phyloP scores from a whole-genome alignment of 2,329 filamentous ascomycete species.

The Chalaropsis ovoidea region DNA sequence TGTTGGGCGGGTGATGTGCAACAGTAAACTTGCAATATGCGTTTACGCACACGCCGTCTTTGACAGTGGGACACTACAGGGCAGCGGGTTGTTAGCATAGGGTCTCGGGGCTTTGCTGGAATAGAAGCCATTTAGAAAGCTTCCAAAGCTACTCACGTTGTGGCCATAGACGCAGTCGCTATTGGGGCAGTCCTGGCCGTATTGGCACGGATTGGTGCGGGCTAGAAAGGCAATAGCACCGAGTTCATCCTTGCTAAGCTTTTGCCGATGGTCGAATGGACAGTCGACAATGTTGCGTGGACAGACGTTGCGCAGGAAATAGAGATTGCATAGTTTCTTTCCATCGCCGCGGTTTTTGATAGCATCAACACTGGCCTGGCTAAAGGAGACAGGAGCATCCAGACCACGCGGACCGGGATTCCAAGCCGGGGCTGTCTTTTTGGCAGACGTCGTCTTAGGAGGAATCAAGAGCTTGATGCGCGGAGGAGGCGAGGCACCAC shows the following conservation, averaged over 20 bases:
- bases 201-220: constrained; percentile 48
- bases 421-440: constrained; percentile 15
- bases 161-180: constrained; percentile 54
- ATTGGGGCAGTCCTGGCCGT: constrained; percentile 48
- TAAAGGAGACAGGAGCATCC: constrained; percentile 13
- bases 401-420: constrained; percentile 14
- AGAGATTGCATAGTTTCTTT: constrained; percentile 53
- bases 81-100: constrained; percentile 19
- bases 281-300: constrained; percentile 43
- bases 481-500: constrained; percentile 17
- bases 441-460: not conserved
- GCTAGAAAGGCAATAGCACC: constrained; percentile 47
- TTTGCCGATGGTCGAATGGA: constrained; percentile 48
- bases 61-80: constrained; percentile 44
- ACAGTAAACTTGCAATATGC: constrained; percentile 16
- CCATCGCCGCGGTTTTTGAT: constrained; percentile 47
- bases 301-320: constrained; percentile 50
- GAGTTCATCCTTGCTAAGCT: constrained; percentile 44
- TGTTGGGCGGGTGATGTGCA: constrained; percentile 16
- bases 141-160: constrained; percentile 37
- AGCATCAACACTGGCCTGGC: constrained; percentile 37
- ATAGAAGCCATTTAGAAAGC: not conserved
- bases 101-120: not conserved
- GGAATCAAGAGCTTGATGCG: constrained; percentile 15
- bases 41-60: constrained; percentile 39